Evolutionary conservation across 73 alveolate species (phyloP), one percentile per base, ranked within the genome.

Genomic region (Tetrahymena elliotti): DNA sequence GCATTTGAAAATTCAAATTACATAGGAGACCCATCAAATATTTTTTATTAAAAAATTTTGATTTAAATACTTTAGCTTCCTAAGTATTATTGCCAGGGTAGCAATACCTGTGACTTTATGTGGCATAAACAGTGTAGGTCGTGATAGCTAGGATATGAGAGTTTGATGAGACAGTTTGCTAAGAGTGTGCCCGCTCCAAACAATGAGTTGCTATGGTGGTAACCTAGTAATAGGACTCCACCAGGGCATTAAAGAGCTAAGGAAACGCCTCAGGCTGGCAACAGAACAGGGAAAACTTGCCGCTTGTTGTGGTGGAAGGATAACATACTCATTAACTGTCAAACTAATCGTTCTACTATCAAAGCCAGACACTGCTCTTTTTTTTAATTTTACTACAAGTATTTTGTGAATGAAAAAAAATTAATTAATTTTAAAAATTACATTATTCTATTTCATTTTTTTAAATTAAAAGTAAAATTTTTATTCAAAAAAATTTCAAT

Each of bases 241-340:
- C 88, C 88, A 68, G 88, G 88, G 88, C 88, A 68, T 68, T 68
- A 31, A 68, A 68, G 88, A 68, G 88, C 88, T 68, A 31, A 68
- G 88, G 88, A 68, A 68, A n/a, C 88, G 88, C 88, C 88, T 68
- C 88, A 68, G 88, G 88, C 88, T 68, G 88, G 88, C 88, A 68
- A 68, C 88, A 68, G 88, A 68, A 68, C 88, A 68, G 88, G 88
- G 88, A 68, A 68, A 68, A 68, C 88, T 68, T 31, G 88, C 88
- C 88, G 88, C 88, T 68, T 68, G 88, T 68, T 68, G 88, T 68
- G 88, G 88, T 68, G 88, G 88, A 68, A 68, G 88, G 88, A 68
- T 68, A 68, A 68, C 88, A 68, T 68, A 68, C 88, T 68, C 88
- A 68, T 68, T 68, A 68, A 68, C 88, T 68, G 88, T 68, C 88